Conservation (phyloP, 192 early-diverging fungal species). For the Tieghemiomyces parasiticus region DNA sequence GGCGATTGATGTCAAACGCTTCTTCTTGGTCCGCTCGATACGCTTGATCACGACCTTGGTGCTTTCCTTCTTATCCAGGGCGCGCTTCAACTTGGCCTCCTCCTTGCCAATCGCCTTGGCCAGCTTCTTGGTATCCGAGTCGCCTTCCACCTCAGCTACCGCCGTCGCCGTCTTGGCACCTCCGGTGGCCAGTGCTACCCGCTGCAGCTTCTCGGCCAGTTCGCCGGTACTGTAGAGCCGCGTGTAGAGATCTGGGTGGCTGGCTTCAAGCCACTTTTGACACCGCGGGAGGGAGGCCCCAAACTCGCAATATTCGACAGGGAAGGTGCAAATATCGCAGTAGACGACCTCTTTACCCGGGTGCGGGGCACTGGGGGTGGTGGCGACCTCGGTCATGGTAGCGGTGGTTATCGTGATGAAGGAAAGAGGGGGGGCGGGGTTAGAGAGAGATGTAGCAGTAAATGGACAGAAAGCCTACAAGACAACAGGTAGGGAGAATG, state of each 20-base stretch:
- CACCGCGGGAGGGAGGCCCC: conserved; percentile 69
- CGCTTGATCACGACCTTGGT: conserved; percentile 70
- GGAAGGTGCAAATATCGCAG: not conserved
- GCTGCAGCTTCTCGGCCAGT: conserved; percentile 3
- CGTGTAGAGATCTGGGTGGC: conserved; percentile 39
- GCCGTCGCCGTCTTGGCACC: no score
- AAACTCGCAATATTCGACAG: conserved; percentile 79
- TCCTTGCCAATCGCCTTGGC: conserved; percentile 31
- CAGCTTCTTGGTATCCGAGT: conserved; percentile 19
- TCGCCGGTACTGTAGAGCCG: conserved; percentile 32
- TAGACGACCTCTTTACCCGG: no score
- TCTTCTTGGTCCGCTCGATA: conserved; percentile 83
- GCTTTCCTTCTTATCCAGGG: conserved; percentile 57
- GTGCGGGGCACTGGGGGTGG: no score
- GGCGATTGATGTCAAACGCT: conserved; percentile 70
- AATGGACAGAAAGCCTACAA: no score
- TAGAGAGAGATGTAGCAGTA: no score
- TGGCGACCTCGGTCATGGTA: no score
- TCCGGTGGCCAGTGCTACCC: conserved; percentile 17
- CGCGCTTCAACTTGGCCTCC: conserved; percentile 61
- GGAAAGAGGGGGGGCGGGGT: no score
- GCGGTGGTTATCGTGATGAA: no score
- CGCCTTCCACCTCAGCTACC: conserved; percentile 26
- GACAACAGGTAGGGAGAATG: no score
- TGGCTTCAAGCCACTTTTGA: conserved; percentile 54